Conservation (phyloP, 257 asterid species). For the Primulina huaijiensis region DNA sequence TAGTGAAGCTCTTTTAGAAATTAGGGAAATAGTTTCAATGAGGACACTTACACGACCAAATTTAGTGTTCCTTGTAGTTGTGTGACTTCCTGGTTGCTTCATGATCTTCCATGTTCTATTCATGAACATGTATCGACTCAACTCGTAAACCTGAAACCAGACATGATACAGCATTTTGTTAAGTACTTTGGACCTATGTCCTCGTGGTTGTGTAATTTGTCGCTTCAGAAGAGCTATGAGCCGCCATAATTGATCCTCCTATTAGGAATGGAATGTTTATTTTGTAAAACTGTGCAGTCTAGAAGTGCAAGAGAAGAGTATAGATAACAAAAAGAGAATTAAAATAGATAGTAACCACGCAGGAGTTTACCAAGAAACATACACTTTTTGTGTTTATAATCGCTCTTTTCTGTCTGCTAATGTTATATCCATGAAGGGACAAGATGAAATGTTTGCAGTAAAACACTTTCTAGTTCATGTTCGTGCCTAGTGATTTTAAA, state of each 20-base stretch:
- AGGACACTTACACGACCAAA: background rate
- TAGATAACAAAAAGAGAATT: background rate
- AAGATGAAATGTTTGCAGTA: background rate
- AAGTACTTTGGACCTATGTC: background rate
- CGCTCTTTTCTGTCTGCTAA: background rate
- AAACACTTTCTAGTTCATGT: background rate
- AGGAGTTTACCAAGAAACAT: background rate
- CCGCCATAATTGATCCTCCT: too few species aligned
- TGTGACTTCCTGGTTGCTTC: background rate
- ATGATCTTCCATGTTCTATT: background rate
- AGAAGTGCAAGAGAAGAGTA: background rate
- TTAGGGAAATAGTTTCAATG: background rate
- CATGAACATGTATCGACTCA: background rate
- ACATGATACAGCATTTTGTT: too few species aligned
- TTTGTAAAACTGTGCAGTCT: too few species aligned
- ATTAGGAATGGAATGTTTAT: background rate
- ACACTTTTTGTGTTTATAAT: background rate
- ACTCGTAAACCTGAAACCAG: too few species aligned
- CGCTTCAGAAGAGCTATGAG: too few species aligned
- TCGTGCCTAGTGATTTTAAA: conserved; percentile 1
- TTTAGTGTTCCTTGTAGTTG: background rate
- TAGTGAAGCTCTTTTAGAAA: background rate
- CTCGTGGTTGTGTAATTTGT: too few species aligned
- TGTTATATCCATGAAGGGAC: background rate
- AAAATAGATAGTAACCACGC: background rate